These are phyloP conservation scores for Aureobasidium leucospermi DNA, from an alignment of 2,329 filamentous ascomycete genomes.

Conservation along the genomic window DNA sequence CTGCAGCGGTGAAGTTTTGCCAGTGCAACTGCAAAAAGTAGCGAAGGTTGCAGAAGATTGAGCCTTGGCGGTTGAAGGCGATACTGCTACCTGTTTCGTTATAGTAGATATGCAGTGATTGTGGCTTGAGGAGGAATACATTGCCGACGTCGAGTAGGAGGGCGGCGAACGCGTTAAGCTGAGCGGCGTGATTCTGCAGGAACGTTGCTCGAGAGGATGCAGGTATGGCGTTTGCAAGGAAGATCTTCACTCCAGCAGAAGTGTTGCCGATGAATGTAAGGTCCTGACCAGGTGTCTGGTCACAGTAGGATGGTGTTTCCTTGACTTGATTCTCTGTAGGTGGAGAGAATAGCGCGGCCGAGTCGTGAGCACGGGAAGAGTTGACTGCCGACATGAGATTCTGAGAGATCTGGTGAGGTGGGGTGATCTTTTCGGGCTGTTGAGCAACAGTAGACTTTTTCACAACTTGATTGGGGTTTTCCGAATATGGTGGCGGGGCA, in stretches of 20 bases:
- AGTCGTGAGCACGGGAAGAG: slow-evolving; percentile 69
- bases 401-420: slow-evolving; percentile 49
- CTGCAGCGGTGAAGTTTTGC: slow-evolving; percentile 29
- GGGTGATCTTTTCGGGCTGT: slow-evolving; percentile 30
- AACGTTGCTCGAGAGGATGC: slow-evolving; percentile 47
- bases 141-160: slow-evolving; percentile 62
- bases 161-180: slow-evolving; percentile 61
- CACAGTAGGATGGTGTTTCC: slow-evolving; percentile 77
- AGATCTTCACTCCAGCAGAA: slow-evolving; percentile 65
- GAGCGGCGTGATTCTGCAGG: slow-evolving; percentile 50
- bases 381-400: slow-evolving; percentile 73
- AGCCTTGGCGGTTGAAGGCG: slow-evolving; percentile 82
- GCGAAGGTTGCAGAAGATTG: slow-evolving; percentile 87
- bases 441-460: slow-evolving; percentile 22
- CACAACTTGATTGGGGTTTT: slow-evolving; percentile 15
- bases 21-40: slow-evolving; percentile 79
- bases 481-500: slow-evolving; percentile 28
- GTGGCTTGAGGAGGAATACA: slow-evolving; percentile 63
- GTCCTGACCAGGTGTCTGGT: slow-evolving; percentile 66
- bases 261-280: slow-evolving; percentile 64
- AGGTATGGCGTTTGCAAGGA: slow-evolving; percentile 52
- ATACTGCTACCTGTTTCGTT: slow-evolving; percentile 74
- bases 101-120: slow-evolving; percentile 78
- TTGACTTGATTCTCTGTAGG: slow-evolving; percentile 66
- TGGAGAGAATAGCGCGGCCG: slow-evolving; percentile 62